These are phyloP conservation scores for Fusarium circinatum DNA, from an alignment of 2,329 filamentous ascomycete species.

Conservation along the genomic window DNA sequence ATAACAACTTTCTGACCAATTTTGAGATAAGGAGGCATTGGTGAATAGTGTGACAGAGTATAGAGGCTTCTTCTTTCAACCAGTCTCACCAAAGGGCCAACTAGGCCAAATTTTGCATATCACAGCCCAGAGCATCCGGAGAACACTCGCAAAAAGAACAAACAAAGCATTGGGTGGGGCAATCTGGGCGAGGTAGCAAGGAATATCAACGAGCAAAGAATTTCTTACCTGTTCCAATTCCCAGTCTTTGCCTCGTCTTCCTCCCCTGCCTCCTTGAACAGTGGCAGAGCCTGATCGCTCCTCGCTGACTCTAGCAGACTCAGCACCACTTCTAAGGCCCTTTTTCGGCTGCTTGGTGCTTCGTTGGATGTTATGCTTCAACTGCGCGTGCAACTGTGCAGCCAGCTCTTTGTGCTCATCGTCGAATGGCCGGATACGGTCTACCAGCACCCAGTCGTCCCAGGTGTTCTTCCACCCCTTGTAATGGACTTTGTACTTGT, in stretches of 20 bases:
- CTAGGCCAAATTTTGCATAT: not conserved
- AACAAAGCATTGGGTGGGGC: not conserved
- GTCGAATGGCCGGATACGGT: conserved; percentile 92
- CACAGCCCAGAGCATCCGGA: conserved; percentile 19
- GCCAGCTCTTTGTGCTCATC: conserved; percentile 96
- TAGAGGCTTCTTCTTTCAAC: not conserved
- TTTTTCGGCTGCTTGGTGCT: conserved; percentile 66
- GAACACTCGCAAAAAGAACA: not conserved
- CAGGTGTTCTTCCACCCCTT: conserved; percentile 99
- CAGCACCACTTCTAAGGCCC: conserved; percentile 50
- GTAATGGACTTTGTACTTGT: conserved; percentile 94
- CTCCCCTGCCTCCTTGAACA: conserved; percentile 72
- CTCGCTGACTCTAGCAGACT: conserved; percentile 76
- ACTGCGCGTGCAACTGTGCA: conserved; percentile 74
- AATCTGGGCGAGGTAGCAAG: not conserved
- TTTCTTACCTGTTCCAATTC: conserved; percentile 80
- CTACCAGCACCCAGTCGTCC: conserved; percentile 98
- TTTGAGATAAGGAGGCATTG: not conserved
- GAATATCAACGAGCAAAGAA: conserved; percentile 3
- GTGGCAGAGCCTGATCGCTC: conserved; percentile 72
- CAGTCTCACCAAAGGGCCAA: conserved; percentile 1
- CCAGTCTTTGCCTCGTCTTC: conserved; percentile 80
- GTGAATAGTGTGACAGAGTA: conserved; percentile 5
- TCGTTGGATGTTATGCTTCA: conserved; percentile 67
- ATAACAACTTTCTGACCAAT: not conserved